Evolutionary conservation across 768 basidiomycete genomes (phyloP).

Genomic region (Lepiota venenata): DNA sequence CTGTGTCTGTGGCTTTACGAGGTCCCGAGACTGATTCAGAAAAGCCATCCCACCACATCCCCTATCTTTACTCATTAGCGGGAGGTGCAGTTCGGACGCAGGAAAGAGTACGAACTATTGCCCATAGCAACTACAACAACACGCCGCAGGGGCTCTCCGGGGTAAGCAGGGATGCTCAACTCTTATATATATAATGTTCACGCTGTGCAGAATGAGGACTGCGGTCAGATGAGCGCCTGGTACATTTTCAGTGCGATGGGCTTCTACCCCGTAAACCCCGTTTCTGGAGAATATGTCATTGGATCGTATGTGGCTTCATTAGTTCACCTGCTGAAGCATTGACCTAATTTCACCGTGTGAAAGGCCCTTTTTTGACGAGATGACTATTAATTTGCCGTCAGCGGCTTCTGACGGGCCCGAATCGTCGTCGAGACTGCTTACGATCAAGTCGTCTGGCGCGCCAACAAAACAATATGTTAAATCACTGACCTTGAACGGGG

Average conservation of each 20-base stretch:
- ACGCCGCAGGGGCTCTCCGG: slow-evolving; percentile 70
- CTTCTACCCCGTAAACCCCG: slow-evolving; percentile 84
- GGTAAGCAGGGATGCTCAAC: slow-evolving; percentile 31
- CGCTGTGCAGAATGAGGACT: slow-evolving; percentile 71
- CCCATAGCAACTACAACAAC: slow-evolving; percentile 58
- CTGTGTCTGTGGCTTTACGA: slow-evolving; percentile 5
- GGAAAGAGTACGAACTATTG: slow-evolving; percentile 62
- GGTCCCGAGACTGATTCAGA: background rate
- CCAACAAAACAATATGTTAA: slow-evolving; percentile 57
- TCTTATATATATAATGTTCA: background rate
- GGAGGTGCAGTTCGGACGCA: slow-evolving; percentile 69
- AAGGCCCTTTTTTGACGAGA: slow-evolving; percentile 48
- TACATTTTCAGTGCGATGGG: slow-evolving; percentile 81
- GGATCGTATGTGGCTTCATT: slow-evolving; percentile 52
- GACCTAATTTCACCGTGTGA: background rate
- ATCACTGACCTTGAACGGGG: slow-evolving; percentile 55
- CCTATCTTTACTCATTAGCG: slow-evolving; percentile 73
- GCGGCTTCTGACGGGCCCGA: slow-evolving; percentile 15
- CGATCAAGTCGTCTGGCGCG: slow-evolving; percentile 56
- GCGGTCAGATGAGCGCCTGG: slow-evolving; percentile 91
- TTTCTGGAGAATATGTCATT: slow-evolving; percentile 70
- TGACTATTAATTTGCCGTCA: slow-evolving; percentile 54
- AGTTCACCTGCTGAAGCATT: background rate
- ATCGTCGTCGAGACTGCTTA: slow-evolving; percentile 30
- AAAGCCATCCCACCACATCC: slow-evolving; percentile 82